Evolutionary conservation across 768 basidiomycete species (phyloP).

Genomic region (Leccinum boreale): DNA sequence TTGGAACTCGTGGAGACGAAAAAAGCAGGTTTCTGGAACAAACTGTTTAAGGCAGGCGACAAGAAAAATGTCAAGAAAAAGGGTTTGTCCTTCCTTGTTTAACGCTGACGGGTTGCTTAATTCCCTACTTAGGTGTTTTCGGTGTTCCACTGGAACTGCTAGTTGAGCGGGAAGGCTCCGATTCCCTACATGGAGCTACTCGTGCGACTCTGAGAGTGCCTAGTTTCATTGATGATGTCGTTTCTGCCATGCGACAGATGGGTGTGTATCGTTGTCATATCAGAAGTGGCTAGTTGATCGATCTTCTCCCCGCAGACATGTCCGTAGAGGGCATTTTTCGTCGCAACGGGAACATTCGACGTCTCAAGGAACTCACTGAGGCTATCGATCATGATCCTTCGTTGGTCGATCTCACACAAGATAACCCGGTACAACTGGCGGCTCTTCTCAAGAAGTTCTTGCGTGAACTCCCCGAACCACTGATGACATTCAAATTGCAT

Average conservation of each 20-base stretch:
- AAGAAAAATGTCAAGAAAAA: slow-evolving; percentile 93
- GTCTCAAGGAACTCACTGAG: slow-evolving; percentile 87
- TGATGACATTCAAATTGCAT: slow-evolving; percentile 93
- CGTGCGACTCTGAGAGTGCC: slow-evolving; percentile 83
- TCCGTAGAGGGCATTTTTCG: slow-evolving; percentile 98
- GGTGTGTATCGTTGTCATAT: slow-evolving; percentile 48
- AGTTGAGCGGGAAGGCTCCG: slow-evolving; percentile 93
- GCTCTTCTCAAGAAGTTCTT: slow-evolving; percentile 97
- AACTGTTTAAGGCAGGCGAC: slow-evolving; percentile 86
- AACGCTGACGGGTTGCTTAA: slow-evolving; percentile 7
- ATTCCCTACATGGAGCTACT: slow-evolving; percentile 89
- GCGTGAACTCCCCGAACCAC: slow-evolving; percentile 91
- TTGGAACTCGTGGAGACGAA: slow-evolving; percentile 89
- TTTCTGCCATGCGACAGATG: slow-evolving; percentile 99
- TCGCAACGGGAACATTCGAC: slow-evolving; percentile 95
- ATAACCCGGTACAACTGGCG: slow-evolving; percentile 96
- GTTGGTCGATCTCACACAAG: slow-evolving; percentile 87
- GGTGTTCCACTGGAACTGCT: slow-evolving; percentile 89
- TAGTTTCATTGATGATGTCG: slow-evolving; percentile 96
- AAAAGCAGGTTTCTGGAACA: slow-evolving; percentile 95
- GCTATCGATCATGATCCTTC: slow-evolving; percentile 92
- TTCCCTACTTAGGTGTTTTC: slow-evolving; percentile 68
- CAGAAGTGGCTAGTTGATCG: background rate
- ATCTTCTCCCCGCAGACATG: slow-evolving; percentile 65
- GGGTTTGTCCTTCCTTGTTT: slow-evolving; percentile 42